These are phyloP conservation scores for Cladophialophora psammophila DNA, from an alignment of 2,329 filamentous ascomycete genomes.

Conservation along the genomic window DNA sequence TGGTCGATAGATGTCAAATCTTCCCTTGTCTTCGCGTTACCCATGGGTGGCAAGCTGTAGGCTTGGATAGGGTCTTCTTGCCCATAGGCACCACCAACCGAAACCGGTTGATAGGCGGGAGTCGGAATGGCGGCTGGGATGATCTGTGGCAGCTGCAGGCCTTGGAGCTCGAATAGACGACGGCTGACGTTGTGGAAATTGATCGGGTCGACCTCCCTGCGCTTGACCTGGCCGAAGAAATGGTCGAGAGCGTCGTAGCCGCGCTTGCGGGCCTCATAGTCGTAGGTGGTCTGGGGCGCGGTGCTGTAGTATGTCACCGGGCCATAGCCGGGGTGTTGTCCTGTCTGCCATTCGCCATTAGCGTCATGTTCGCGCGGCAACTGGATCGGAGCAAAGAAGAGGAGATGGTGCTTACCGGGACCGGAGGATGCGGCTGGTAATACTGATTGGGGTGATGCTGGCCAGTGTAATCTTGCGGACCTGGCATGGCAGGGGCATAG, in stretches of 20 bases:
- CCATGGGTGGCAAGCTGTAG: constrained; percentile 87
- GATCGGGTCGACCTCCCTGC: constrained; percentile 83
- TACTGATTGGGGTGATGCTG: constrained; percentile 42
- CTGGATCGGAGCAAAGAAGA: not conserved
- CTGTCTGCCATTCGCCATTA: constrained; percentile 52
- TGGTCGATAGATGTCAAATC: constrained; percentile 94
- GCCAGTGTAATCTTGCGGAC: constrained; percentile 40
- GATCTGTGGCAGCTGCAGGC: constrained; percentile 68
- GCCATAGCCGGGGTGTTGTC: constrained; percentile 65
- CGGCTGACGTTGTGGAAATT: constrained; percentile 94
- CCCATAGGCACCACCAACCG: constrained; percentile 60
- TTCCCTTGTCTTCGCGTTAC: constrained; percentile 88
- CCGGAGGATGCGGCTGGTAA: constrained; percentile 40
- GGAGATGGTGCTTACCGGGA: constrained; percentile 27
- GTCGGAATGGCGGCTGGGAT: constrained; percentile 56
- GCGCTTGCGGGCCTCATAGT: constrained; percentile 79
- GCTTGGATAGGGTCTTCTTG: constrained; percentile 69
- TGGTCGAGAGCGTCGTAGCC: constrained; percentile 89
- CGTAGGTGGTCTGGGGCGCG: constrained; percentile 70
- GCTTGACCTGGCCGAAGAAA: constrained; percentile 93
- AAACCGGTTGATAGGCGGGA: constrained; percentile 61
- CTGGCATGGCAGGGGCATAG: constrained; percentile 41
- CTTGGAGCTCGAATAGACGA: constrained; percentile 81
- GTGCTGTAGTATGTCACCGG: constrained; percentile 80
- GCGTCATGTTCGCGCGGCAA: not conserved